phyloP scores from a whole-genome alignment of 1,284 basidiomycete genomes.

The Fomitopsis palustris region DNA sequence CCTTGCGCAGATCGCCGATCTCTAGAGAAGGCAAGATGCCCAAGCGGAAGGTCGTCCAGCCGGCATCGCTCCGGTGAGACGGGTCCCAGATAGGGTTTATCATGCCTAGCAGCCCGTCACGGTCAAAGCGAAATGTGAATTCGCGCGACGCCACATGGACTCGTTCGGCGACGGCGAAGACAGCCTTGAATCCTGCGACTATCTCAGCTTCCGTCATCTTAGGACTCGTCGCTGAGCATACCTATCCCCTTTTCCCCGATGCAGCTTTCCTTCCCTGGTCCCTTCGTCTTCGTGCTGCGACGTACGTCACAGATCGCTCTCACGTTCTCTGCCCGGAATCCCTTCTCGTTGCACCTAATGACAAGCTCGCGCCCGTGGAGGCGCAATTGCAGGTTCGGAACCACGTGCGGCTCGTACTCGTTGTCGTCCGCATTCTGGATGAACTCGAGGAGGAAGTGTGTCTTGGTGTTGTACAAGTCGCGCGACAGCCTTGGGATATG shows the following conservation, averaged over 20 bases:
- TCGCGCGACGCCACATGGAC: not conserved
- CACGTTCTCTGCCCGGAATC: not conserved
- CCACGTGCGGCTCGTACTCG: not conserved
- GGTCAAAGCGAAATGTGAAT: not conserved
- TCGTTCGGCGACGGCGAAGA: not conserved
- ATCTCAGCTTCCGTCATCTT: not conserved
- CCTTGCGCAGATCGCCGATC: not conserved
- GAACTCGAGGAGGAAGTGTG: constrained; percentile 1
- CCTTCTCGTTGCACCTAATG: constrained; percentile 1
- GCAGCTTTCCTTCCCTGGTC: not conserved
- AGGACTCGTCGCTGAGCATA: not conserved
- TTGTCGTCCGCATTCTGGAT: constrained; percentile 1
- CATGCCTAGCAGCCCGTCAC: not conserved
- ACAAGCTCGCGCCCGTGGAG: not conserved
- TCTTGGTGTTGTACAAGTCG: constrained; percentile 1
- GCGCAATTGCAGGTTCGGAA: not conserved
- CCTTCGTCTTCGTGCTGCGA: not conserved
- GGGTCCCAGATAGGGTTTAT: constrained; percentile 2
- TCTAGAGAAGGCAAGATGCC: not conserved
- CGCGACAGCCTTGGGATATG: not conserved
- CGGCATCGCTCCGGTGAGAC: not conserved
- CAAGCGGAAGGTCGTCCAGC: not conserved
- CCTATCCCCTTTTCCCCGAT: not conserved
- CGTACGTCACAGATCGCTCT: not conserved
- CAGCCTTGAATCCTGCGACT: not conserved